phyloP scores from a whole-genome alignment of 164 flowering plant species.

The Saururus chinensis region DNA sequence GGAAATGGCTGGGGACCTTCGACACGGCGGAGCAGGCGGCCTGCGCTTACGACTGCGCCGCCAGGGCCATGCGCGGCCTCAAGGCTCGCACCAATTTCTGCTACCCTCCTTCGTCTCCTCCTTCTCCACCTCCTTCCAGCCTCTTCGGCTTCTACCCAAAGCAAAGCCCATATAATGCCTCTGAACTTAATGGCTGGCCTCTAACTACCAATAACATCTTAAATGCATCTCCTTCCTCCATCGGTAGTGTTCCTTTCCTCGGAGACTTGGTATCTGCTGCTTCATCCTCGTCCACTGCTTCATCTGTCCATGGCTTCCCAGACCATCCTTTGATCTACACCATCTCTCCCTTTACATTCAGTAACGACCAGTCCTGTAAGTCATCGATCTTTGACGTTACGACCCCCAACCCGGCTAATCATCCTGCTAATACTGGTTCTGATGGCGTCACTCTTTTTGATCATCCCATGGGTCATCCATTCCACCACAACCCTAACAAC shows the following conservation, averaged over 20 bases:
- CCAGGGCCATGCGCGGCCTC: constrained; percentile 76
- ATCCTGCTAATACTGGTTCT: neutral
- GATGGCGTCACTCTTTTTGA: neutral
- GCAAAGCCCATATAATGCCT: neutral
- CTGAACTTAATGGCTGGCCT: neutral
- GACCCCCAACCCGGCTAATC: neutral
- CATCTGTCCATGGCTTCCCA: neutral
- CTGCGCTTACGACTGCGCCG: constrained; percentile 87
- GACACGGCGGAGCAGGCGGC: constrained; percentile 98
- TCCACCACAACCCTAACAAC: neutral
- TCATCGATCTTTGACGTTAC: constrained; percentile 8
- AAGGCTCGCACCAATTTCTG: constrained; percentile 81
- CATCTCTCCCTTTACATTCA: constrained; percentile 2
- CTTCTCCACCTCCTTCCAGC: neutral
- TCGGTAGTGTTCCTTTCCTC: neutral
- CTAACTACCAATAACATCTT: neutral
- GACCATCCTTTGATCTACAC: neutral
- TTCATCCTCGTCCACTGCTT: neutral
- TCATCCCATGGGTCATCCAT: no score
- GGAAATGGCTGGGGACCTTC: constrained; percentile 91
- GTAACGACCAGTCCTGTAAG: neutral
- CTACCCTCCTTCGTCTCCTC: constrained; percentile 29
- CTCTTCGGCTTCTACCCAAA: neutral
- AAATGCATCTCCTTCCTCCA: neutral
- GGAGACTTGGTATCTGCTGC: neutral